Percentiles rank a stretch among this genome's conserved stretches.
Conservation (phyloP, 2,329 filamentous ascomycete species). For the Penicillium sp. region DNA sequence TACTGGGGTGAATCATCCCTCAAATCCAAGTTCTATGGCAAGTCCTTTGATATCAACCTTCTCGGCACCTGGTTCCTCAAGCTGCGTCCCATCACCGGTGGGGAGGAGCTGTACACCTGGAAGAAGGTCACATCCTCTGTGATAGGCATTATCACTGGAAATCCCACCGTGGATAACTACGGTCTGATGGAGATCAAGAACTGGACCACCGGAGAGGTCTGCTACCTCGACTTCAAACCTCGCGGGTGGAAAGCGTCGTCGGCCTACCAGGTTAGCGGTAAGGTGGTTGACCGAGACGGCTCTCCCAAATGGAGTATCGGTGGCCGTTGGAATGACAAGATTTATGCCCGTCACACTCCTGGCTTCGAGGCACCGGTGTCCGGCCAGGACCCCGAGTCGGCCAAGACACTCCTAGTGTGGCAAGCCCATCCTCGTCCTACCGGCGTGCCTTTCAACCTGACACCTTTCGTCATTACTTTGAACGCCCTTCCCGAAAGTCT, state of each 20-base stretch:
- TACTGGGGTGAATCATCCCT: slow-evolving; percentile 95
- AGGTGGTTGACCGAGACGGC: slow-evolving; percentile 74
- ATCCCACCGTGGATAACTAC: slow-evolving; percentile 95
- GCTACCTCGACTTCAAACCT: slow-evolving; percentile 84
- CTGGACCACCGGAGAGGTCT: slow-evolving; percentile 90
- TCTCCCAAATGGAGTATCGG: slow-evolving; percentile 82
- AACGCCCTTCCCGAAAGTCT: slow-evolving; percentile 89
- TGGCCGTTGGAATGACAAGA: slow-evolving; percentile 93
- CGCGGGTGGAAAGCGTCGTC: slow-evolving; percentile 93
- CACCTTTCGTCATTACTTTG: slow-evolving; percentile 88
- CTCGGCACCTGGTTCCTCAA: slow-evolving; percentile 95
- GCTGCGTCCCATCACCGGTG: slow-evolving; percentile 68
- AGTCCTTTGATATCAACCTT: slow-evolving; percentile 94
- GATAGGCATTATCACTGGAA: slow-evolving; percentile 96
- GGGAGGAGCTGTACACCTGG: slow-evolving; percentile 91
- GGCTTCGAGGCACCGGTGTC: slow-evolving; percentile 67
- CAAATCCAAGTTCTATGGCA: slow-evolving; percentile 95
- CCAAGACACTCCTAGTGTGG: slow-evolving; percentile 85
- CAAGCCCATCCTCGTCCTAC: slow-evolving; percentile 74
- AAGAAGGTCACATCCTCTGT: slow-evolving; percentile 98
- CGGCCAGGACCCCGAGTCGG: slow-evolving; percentile 55
- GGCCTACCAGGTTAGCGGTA: slow-evolving; percentile 81
- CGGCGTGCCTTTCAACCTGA: slow-evolving; percentile 93
- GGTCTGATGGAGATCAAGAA: slow-evolving; percentile 97
- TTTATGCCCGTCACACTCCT: slow-evolving; percentile 88